A percentile compares a stretch with the other conserved stretches of the same genome.
Conservation (phyloP, 169 alveolate genomes). For the Plasmodium adleri region DNA sequence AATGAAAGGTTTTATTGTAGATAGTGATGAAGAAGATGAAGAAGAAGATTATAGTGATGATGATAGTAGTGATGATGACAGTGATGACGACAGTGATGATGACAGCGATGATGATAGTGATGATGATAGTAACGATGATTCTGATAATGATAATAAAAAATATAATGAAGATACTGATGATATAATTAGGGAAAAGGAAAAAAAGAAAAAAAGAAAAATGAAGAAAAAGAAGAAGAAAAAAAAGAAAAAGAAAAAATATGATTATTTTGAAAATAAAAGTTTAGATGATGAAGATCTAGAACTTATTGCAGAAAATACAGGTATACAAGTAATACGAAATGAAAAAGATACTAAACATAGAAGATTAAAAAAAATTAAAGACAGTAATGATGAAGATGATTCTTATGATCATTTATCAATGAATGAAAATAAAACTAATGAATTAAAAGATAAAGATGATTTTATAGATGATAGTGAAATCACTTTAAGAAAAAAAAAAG, state of each 20-base stretch:
- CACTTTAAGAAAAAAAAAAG: slow-evolving; percentile 32
- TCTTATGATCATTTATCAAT: slow-evolving; percentile 79
- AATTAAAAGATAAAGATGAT: slow-evolving; percentile 38
- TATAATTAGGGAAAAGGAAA: slow-evolving; percentile 78
- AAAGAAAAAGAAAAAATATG: slow-evolving; percentile 81
- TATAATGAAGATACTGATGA: slow-evolving; percentile 75
- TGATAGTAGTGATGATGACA: slow-evolving; percentile 74
- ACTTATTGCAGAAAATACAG: slow-evolving; percentile 86
- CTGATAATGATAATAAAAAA: slow-evolving; percentile 77
- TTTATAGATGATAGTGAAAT: slow-evolving; percentile 73
- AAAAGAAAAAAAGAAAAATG: slow-evolving; percentile 78
- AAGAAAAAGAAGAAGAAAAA: slow-evolving; percentile 67
- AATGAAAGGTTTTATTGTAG: slow-evolving; percentile 55
- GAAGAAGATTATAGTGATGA: slow-evolving; percentile 80
- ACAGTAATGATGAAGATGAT: slow-evolving; percentile 66
- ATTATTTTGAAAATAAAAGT: slow-evolving; percentile 76
- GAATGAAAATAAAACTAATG: slow-evolving; percentile 38
- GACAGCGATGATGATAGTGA: slow-evolving; percentile 77
- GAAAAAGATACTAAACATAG: slow-evolving; percentile 82
- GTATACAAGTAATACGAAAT: slow-evolving; percentile 72
- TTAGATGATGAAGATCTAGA: slow-evolving; percentile 87
- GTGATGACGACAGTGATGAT: slow-evolving; percentile 77
- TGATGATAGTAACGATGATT: slow-evolving; percentile 47
- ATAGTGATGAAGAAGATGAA: slow-evolving; percentile 79
- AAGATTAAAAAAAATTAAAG: slow-evolving; percentile 76